Evolutionary conservation across 805 yeast species (phyloP), one percentile per base, ranked within the genome.

Genomic region (Suhomyces canberraensis): DNA sequence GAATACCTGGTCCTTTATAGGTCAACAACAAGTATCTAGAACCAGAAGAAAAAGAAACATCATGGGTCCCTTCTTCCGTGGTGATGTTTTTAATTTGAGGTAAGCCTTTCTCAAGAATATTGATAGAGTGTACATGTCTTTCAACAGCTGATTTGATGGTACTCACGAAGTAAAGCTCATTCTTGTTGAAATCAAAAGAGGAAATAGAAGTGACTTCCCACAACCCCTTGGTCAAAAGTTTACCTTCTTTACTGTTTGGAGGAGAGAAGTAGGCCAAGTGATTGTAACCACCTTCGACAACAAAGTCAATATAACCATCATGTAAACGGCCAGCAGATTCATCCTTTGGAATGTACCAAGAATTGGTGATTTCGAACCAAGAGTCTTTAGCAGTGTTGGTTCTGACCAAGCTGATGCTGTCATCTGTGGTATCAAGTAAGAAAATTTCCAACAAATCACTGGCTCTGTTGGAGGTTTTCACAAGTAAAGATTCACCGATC

Each of bases 251-350:
- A 22, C 72, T 53, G 4, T 60, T 51, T 2, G 88, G 78, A 4
- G 95, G 93, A 2, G 85, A 67, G 55, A 79, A 93, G 58, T 84
- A 90, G 0, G 89, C 98, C 44, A 93, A 66, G 58, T 93, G 98
- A 42, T 74, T 76, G 54, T 59, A 81, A 0, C 84, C 81, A 42
- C 76, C 66, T 22, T 66, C 69, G 13, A 73, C 78, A 11, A 78
- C 69, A 1, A 90, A 73, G 57, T 93, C 98, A 40, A 93, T 75
- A 59, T 93, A 93, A 0, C 91, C 91, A 40, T 68, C 70, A 31
- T 67, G 60, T 16, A 59, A 45, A 24, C 69, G 50, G 9, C 71
- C 71, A 22, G 50, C 33, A 3, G 58, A 29, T 24, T 57, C 59
- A 35, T 66, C 58, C 36, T 55, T 54, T 2, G 73, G 72, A n/a